These are phyloP conservation scores for Dryadomyces sulphureus DNA, from an alignment of 2,329 filamentous ascomycete genomes.

Conservation along the genomic window DNA sequence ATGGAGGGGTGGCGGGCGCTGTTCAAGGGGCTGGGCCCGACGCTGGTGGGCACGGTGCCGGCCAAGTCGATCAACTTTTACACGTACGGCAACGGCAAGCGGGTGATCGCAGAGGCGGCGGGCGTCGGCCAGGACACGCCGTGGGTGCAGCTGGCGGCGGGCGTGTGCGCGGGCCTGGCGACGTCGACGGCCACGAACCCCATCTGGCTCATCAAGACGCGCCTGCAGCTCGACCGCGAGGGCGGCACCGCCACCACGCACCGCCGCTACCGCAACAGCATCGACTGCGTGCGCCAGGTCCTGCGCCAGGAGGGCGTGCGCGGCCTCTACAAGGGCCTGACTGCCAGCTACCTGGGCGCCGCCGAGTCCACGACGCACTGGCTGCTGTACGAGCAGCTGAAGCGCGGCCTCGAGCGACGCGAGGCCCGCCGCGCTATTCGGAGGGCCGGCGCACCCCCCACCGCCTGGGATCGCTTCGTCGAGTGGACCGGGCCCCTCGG, in stretches of 20 bases:
- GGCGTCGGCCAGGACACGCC: conserved; percentile 53
- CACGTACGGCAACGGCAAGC: conserved; percentile 84
- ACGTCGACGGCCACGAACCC: conserved; percentile 89
- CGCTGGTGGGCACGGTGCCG: conserved; percentile 77
- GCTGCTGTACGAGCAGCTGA: conserved; percentile 90
- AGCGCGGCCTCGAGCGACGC: conserved; percentile 52
- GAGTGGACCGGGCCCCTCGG: conserved; percentile 66
- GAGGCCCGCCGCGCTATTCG: conserved; percentile 41
- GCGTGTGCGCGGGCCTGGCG: conserved; percentile 62
- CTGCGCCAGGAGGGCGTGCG: conserved; percentile 64
- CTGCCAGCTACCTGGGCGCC: conserved; percentile 80
- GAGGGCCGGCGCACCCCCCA: conserved; percentile 41
- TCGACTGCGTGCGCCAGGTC: conserved; percentile 76
- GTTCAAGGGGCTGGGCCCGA: conserved; percentile 87
- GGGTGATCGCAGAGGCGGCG: conserved; percentile 59
- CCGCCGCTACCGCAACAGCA: conserved; percentile 71
- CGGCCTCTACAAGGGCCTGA: conserved; percentile 81
- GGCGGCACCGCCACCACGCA: conserved; percentile 43
- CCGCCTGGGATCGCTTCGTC: conserved; percentile 57
- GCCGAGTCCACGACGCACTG: conserved; percentile 84
- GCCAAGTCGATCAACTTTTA: conserved; percentile 89
- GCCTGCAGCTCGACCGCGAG: conserved; percentile 82
- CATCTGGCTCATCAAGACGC: conserved; percentile 92
- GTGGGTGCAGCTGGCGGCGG: conserved; percentile 66
- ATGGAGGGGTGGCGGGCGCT: conserved; percentile 74